Evolutionary conservation across 1,139 yeast genomes (phyloP), one percentile per base, ranked within the genome.

Genomic region (Nakaseomyces delphensis): DNA sequence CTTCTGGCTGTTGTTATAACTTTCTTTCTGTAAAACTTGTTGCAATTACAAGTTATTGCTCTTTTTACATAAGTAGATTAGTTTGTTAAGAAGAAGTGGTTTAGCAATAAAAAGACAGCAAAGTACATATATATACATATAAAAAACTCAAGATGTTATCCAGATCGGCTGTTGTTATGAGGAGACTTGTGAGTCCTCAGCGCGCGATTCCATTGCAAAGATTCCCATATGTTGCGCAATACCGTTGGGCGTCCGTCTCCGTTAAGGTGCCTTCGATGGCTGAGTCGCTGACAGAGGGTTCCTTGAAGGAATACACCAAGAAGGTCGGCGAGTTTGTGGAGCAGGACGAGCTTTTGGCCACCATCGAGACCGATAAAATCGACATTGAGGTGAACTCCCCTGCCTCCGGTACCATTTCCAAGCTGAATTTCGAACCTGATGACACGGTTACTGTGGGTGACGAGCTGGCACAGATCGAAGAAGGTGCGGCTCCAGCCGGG

Each of bases 241-340:
- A 38, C 29, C 56, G 62, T 43, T 53, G 49, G 49, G 63, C 65
- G 44, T 64, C 70, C 28, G 64, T 68, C 39, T 55, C 65, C 43
- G 95, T 91, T 45, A 85, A 87, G 66, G 98, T 91, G 30, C 99
- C 99, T 42, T 95, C 86, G 54, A 87, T 91, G 96, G 98, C 98
- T 41, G 99, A 91, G 68, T 89, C 97, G 43, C 83, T 91, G 62
- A 86, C 96, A 40, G 99, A 91, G 67, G 99, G 99, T 65, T 86
- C 97, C 41, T 74, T 91, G 55, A 72, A 86, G 50, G 81, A 86
- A 43, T 87, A 77, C 67, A 74, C 77, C 40, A 81, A 80, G 64
- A 70, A 77, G 53, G 85, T 87, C 48, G 99, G 99, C 53, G 97
- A 91, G 52, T 87, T 69, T 58, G 94, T 93, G 45, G 77, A 74